Conservation (phyloP, 352 stramenopile species). For the Thalassiosira mediterranea region DNA sequence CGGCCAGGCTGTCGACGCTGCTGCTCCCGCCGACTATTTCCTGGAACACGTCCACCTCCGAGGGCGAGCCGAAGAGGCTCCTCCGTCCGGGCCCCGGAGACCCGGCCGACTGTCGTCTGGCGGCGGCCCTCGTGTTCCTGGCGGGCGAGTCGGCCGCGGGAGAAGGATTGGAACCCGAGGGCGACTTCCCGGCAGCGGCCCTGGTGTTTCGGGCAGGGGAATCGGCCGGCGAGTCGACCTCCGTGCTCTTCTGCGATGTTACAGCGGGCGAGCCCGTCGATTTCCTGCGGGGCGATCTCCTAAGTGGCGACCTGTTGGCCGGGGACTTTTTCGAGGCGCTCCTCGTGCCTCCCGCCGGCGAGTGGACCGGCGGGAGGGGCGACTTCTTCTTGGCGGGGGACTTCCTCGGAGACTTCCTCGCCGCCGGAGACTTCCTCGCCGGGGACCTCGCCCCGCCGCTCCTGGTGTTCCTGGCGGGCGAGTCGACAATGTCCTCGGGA, state of each 20-base stretch:
- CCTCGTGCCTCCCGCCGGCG: conserved; percentile 54
- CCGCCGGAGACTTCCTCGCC: conserved; percentile 7
- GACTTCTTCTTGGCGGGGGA: background rate
- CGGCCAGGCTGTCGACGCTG: background rate
- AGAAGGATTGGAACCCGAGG: no score
- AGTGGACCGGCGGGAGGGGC: conserved; percentile 17
- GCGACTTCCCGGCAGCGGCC: conserved; percentile 9
- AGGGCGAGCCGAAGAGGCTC: conserved; percentile 2
- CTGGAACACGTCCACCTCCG: background rate
- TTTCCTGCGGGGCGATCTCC: background rate
- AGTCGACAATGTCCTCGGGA: conserved; percentile 25
- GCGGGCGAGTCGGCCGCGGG: background rate
- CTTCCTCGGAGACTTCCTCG: background rate
- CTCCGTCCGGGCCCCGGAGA: no score
- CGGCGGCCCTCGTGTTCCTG: conserved; percentile 2
- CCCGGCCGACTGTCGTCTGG: background rate
- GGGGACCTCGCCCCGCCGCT: conserved; percentile 28
- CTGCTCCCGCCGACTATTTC: background rate
- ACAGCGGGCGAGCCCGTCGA: background rate
- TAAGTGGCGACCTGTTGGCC: background rate
- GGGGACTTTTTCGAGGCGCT: conserved; percentile 33
- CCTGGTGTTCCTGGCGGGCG: conserved; percentile 35
- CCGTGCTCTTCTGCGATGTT: no score
- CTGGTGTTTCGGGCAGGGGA: conserved; percentile 59
- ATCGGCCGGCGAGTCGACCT: no score